These are phyloP conservation scores for Arctium minus DNA, from an alignment of 129 eudicot genomes.

Conservation along the genomic window DNA sequence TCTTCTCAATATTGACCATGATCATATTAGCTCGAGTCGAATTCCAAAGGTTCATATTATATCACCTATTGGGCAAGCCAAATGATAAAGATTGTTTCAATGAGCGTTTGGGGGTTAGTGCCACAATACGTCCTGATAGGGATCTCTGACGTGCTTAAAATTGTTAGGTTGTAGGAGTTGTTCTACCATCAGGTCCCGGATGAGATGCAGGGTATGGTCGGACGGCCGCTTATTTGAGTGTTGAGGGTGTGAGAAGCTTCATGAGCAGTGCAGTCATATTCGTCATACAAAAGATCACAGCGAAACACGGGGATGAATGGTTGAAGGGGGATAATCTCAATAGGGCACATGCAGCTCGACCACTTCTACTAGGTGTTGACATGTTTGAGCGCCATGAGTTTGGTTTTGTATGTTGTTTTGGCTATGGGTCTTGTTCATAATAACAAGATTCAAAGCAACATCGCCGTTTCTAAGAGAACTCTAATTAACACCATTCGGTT, in stretches of 20 bases:
- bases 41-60: too few species aligned
- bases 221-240: not conserved
- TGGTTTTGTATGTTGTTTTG: constrained; percentile 30
- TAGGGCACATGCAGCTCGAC: constrained; percentile 19
- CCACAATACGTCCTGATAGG: too few species aligned
- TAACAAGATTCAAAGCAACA: constrained; percentile 26
- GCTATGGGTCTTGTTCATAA: constrained; percentile 48
- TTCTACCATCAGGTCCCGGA: too few species aligned
- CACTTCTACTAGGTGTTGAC: constrained; percentile 53
- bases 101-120: too few species aligned
- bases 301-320: constrained; percentile 38
- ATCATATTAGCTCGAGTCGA: too few species aligned
- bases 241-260: constrained; percentile 43
- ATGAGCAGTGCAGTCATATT: constrained; percentile 36
- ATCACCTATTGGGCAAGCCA: too few species aligned
- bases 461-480: not conserved
- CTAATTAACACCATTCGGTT: too few species aligned
- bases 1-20: constrained; percentile 19
- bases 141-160: too few species aligned
- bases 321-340: constrained; percentile 31
- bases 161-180: too few species aligned
- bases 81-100: too few species aligned
- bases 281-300: constrained; percentile 30
- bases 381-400: constrained; percentile 35
- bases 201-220: too few species aligned